Percentiles rank a stretch among this genome's conserved stretches.
Conservation (phyloP, 495 filamentous ascomycete species). For the Hyaloscypha hepaticicola region DNA sequence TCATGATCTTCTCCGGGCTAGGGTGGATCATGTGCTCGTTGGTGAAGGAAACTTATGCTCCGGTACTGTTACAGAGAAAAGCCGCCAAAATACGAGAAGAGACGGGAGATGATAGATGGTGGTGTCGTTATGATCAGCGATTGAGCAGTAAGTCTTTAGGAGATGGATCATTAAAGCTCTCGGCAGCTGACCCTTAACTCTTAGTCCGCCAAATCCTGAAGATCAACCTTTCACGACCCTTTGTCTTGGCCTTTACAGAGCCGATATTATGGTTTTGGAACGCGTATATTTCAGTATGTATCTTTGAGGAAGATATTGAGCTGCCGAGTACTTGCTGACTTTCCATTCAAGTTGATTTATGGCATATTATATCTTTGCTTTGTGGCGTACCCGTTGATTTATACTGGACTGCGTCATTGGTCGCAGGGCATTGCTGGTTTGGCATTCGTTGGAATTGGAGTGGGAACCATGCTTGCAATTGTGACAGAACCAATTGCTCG, state of each 20-base stretch:
- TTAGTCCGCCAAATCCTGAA: conserved; percentile 55
- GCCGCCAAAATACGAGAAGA: conserved; percentile 69
- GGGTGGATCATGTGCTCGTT: conserved; percentile 51
- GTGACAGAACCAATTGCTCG: conserved; percentile 67
- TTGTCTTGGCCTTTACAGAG: conserved; percentile 75
- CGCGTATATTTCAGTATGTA: conserved; percentile 55
- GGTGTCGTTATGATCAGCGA: conserved; percentile 72
- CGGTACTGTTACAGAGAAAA: conserved; percentile 66
- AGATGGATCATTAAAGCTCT: conserved; percentile 7
- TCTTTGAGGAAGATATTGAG: background rate
- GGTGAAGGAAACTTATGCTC: conserved; percentile 76
- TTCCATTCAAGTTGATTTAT: conserved; percentile 44
- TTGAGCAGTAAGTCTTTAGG: conserved; percentile 32
- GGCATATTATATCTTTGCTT: conserved; percentile 86
- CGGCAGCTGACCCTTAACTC: conserved; percentile 13
- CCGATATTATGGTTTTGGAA: conserved; percentile 88
- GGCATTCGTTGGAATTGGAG: conserved; percentile 76
- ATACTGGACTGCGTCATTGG: conserved; percentile 69
- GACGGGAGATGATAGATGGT: conserved; percentile 72
- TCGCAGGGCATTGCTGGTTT: conserved; percentile 69
- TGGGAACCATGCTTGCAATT: conserved; percentile 69
- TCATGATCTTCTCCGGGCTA: conserved; percentile 64
- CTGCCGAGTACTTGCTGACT: background rate
- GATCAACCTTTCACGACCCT: conserved; percentile 71
- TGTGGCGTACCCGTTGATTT: conserved; percentile 80